Conservation (phyloP, 2,329 filamentous ascomycete genomes). For the Rhinocladiella mackenziei region DNA sequence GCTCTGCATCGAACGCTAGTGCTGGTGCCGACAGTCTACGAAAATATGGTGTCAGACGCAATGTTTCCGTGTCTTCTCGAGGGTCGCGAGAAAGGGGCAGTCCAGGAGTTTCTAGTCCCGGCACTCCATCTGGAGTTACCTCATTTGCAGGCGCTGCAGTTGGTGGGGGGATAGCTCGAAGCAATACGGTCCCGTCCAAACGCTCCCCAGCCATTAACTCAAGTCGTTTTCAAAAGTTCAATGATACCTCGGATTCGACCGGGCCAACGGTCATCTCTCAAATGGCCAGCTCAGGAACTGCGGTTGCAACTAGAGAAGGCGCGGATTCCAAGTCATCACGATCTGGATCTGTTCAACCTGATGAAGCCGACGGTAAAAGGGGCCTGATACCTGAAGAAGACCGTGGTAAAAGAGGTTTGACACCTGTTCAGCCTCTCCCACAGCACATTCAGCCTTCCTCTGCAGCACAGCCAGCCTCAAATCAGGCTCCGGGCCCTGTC, state of each 20-base stretch:
- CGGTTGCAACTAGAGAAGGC: conserved; percentile 6
- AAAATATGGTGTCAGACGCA: conserved; percentile 74
- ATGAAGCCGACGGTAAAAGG: conserved; percentile 9
- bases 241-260: conserved; percentile 18
- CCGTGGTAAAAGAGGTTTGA: conserved; percentile 2
- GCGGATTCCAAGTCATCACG: conserved; percentile 19
- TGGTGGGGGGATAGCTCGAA: conserved; percentile 62
- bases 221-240: conserved; percentile 58
- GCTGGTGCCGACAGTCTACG: conserved; percentile 82
- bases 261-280: conserved; percentile 10
- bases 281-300: conserved; percentile 4
- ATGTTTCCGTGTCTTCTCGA: conserved; percentile 88
- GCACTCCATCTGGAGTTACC: conserved; percentile 50
- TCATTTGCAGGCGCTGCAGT: conserved; percentile 31
- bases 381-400: not conserved
- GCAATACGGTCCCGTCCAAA: conserved; percentile 92
- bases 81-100: conserved; percentile 66
- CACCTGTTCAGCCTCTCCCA: conserved; percentile 6
- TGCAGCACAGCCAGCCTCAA: conserved; percentile 5
- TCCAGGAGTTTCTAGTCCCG: conserved; percentile 65
- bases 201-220: conserved; percentile 70
- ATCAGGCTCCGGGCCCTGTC: conserved; percentile 9
- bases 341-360: conserved; percentile 18
- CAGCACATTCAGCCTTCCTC: conserved; percentile 4
- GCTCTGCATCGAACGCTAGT: conserved; percentile 83